Evolutionary conservation across 495 filamentous ascomycete species (phyloP).

Genomic region (Cenococcum geophilum): DNA sequence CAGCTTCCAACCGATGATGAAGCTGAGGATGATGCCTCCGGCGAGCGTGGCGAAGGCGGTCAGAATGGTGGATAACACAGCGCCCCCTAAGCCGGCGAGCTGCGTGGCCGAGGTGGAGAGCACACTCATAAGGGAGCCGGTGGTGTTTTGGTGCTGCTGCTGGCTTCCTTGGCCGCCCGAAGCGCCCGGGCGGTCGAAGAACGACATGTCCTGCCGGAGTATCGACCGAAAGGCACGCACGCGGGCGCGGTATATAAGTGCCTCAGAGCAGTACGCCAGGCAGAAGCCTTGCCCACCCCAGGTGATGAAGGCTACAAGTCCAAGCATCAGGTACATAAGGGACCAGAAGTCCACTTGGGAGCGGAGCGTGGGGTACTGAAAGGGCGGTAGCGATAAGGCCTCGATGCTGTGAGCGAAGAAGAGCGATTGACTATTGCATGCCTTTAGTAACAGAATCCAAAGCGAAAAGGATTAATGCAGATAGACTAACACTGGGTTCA

Average conservation of each 20-base stretch:
- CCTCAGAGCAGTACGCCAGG: slow-evolving; percentile 63
- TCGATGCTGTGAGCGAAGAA: slow-evolving; percentile 85
- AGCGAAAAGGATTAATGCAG: slow-evolving; percentile 68
- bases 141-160: slow-evolving; percentile 73
- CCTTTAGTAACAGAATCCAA: slow-evolving; percentile 72
- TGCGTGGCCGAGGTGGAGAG: slow-evolving; percentile 80
- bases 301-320: slow-evolving; percentile 64
- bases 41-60: slow-evolving; percentile 67
- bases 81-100: slow-evolving; percentile 72
- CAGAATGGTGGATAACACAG: slow-evolving; percentile 76
- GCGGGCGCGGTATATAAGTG: slow-evolving; percentile 73
- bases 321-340: slow-evolving; percentile 89
- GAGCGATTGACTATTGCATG: slow-evolving; percentile 82
- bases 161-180: too few relatives aligned
- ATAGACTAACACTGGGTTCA: slow-evolving; percentile 68
- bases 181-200: slow-evolving; percentile 60
- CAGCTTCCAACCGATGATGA: slow-evolving; percentile 82
- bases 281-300: slow-evolving; percentile 62
- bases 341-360: slow-evolving; percentile 68
- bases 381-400: slow-evolving; percentile 49
- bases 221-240: slow-evolving; percentile 76
- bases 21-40: slow-evolving; percentile 57
- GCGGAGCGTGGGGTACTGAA: slow-evolving; percentile 41
- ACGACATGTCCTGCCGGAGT: slow-evolving; percentile 86
- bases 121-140: slow-evolving; percentile 77